Base-by-base conservation (phyloP, 2,329 filamentous ascomycete species). In the Phialophora verrucosa region DNA sequence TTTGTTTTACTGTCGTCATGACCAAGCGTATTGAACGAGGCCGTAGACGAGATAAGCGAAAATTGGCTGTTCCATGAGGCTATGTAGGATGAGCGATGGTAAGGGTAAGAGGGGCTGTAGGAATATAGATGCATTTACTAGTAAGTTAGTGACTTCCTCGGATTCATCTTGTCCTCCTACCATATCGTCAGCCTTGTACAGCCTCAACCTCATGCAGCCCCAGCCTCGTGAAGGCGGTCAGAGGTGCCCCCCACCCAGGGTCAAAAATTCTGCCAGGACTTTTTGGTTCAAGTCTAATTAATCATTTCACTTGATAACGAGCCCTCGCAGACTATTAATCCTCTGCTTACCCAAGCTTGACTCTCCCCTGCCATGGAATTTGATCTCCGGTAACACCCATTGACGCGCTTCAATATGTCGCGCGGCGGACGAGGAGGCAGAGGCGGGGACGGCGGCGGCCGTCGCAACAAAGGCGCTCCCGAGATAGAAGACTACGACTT, bases 401-500 rank as follows among this genome's bases (percentile, higher is more conserved):
- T 54, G 27, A 25, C n/a, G 12, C 44, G 27, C 31, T n/a, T 49
- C 63, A 63, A n/a, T 14, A 75, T 75, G 74, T 74, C 74, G 44
- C 70, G 74, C 55, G 73, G 74, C 53, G 72, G 73, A 55, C 35
- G 60, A 27, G 66, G 73, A 66, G 73, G 78, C 23, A 70, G 73
- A 66, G 73, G 78, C 27, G 71, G 76, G 47, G 70, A 71, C 54
- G 76, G 74, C 57, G 20, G 59, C 20, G 57, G 57, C 31, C 38
- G 57, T 35, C 42, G 57, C 31, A 44, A 47, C 31, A 51, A 61
- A 61, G 47, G 47, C 20, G 35, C 59, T n/a, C 74, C 75, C 6
- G 74, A 79, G 62, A 77, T 76, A 67, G 80, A 81, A 69, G 80
- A 81, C 69, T 79, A 75, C 44, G 80, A 80, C 64, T 76, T 78